phyloP scores from a whole-genome alignment of 208 protist species.

The Wallacemonas sp. region DNA sequence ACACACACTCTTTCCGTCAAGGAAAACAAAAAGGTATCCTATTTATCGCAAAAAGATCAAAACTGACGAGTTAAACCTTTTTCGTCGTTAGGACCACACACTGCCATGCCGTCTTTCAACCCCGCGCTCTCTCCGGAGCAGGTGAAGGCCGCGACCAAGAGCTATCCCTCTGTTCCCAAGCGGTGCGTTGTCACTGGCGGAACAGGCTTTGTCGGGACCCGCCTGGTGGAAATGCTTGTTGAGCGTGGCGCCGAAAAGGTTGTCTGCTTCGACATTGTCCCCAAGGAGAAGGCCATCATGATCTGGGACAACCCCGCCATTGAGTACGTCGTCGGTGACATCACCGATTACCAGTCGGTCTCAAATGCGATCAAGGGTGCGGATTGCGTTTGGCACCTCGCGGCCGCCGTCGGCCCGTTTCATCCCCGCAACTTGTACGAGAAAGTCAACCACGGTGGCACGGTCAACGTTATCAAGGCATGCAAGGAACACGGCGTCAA shows the following conservation, averaged over 20 bases:
- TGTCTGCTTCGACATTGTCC: conserved; percentile 92
- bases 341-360: conserved; percentile 80
- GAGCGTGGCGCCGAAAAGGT: conserved; percentile 93
- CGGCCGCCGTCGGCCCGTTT: conserved; percentile 94
- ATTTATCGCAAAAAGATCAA: not conserved
- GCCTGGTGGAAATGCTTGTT: conserved; percentile 95
- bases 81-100: no score
- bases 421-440: conserved; percentile 88
- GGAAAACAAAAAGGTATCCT: not conserved
- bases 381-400: conserved; percentile 95
- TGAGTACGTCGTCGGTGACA: conserved; percentile 92
- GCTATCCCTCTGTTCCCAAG: conserved; percentile 81
- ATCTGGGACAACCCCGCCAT: conserved; percentile 85
- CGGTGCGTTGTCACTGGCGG: conserved; percentile 93
- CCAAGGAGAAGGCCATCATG: conserved; percentile 64
- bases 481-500: conserved; percentile 89
- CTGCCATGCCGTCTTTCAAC: conserved; percentile 34
- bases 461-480: conserved; percentile 92
- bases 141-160: conserved; percentile 39
- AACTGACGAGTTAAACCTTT: not conserved
- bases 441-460: conserved; percentile 92
- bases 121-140: conserved; percentile 70
- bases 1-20: not conserved
- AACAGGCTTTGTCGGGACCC: conserved; percentile 94
- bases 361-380: conserved; percentile 74